These are phyloP conservation scores for Clarireedia hainanense DNA, from an alignment of 2,329 filamentous ascomycete species.

Conservation along the genomic window DNA sequence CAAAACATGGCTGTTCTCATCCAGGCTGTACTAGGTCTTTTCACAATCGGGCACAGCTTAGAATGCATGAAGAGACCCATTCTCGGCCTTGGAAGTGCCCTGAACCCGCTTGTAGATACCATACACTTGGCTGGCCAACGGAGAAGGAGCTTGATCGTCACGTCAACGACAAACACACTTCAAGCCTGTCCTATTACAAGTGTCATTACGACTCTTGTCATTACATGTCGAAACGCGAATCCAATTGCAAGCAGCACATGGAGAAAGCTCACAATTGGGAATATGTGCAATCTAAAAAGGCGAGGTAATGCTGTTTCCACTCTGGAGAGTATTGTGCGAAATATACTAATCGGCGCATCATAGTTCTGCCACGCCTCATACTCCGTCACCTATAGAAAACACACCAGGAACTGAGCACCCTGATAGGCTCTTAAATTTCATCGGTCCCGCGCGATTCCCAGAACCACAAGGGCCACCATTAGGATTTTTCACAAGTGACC, in stretches of 20 bases:
- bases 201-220: conserved; percentile 78
- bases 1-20: conserved; percentile 48
- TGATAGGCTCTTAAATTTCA: too few relatives aligned
- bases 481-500: conserved; percentile 23
- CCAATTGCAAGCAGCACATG: conserved; percentile 98
- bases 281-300: conserved; percentile 84
- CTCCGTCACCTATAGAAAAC: too few relatives aligned
- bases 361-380: too few relatives aligned
- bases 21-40: conserved; percentile 80
- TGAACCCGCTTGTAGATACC: conserved; percentile 75
- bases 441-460: too few relatives aligned
- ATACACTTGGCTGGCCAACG: conserved; percentile 84
- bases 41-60: conserved; percentile 92
- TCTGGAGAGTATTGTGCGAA: too few relatives aligned
- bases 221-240: conserved; percentile 92
- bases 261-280: conserved; percentile 88
- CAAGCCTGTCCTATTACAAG: conserved; percentile 69
- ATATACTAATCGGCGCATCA: too few relatives aligned
- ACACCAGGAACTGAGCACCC: too few relatives aligned
- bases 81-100: conserved; percentile 93
- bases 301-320: too few relatives aligned
- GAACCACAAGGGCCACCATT: conserved; percentile 17
- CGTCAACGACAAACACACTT: conserved; percentile 89
- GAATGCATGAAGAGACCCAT: conserved; percentile 97
- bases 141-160: conserved; percentile 97